Base-by-base conservation (phyloP, 78 protist genomes). In the Parvularia atlantis region DNA sequence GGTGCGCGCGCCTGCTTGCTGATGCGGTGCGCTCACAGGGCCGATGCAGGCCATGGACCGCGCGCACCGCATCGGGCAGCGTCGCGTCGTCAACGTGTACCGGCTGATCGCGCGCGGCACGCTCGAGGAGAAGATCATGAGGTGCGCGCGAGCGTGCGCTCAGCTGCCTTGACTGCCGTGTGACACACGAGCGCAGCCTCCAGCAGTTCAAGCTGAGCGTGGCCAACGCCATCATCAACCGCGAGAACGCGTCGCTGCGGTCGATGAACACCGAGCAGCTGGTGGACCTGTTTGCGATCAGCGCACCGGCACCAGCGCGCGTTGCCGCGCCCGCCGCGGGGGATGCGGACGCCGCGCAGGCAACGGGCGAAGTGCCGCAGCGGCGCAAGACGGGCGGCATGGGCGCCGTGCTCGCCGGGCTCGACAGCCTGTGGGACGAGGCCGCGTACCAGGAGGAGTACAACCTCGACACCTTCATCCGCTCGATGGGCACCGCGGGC, bases 11-110 rank as follows among this genome's bases (percentile, higher is more conserved):
- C n/a, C n/a, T n/a, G n/a, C n/a, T n/a, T n/a, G n/a, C n/a, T n/a
- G n/a, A n/a, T n/a, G n/a, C n/a, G n/a, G n/a, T n/a, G n/a, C n/a
- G n/a, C n/a, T n/a, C n/a, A n/a, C n/a, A n/a, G n/a, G n/a, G n/a
- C n/a, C n/a, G n/a, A n/a, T n/a, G n/a, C 96, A 96, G 78, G 99
- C 98, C 36, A 86, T 89, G 97, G 96, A 93, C 53, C 83, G 98
- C 30, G 90, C 94, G 0, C 97, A 93, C 69, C 78, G 97, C 43
- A 76, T 93, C 40, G 97, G 99, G n/a, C 98, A 95, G 72, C 84
- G 30, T 67, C 69, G 76, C 35, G 79, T 60, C 3, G 99, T 97
- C 48, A 82, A 69, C 67, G 97, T 97, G 24, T 97, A 92, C 77
- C 87, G 98, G 37, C 80, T 96, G 14, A 81, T 95, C 69, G 88